phyloP scores from a whole-genome alignment of 2,329 filamentous ascomycete species.

The Clonostachys sp. region DNA sequence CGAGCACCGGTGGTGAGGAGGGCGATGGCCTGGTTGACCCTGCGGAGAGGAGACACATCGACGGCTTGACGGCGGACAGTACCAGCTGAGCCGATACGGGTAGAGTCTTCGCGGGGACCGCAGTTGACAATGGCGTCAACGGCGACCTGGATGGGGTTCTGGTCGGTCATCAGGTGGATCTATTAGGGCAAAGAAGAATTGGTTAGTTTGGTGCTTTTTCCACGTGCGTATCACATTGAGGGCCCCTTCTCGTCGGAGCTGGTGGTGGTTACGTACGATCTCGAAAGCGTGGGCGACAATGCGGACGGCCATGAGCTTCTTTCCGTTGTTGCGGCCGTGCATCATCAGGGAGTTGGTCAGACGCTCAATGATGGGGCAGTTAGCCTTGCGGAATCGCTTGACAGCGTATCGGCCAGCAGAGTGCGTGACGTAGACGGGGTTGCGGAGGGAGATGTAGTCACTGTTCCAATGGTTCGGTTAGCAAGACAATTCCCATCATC shows the following conservation, averaged over 20 bases:
- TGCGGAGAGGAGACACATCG: conserved; percentile 98
- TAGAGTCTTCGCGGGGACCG: conserved; percentile 99
- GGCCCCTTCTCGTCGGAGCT: background rate
- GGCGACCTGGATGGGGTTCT: conserved; percentile 99
- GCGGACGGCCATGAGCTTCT: conserved; percentile 99
- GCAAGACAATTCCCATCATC: conserved; percentile 12
- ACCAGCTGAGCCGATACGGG: conserved; percentile 98
- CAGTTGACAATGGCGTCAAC: conserved; percentile 99
- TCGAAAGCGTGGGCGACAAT: conserved; percentile 99
- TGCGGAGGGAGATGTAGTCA: conserved; percentile 99
- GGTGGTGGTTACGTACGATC: conserved; percentile 68
- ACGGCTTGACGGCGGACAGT: conserved; percentile 99
- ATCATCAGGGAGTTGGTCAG: conserved; percentile 99
- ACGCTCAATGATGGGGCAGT: conserved; percentile 99
- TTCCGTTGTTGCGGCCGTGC: conserved; percentile 99
- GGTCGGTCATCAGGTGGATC: conserved; percentile 99
- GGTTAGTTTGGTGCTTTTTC: background rate
- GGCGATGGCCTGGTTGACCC: conserved; percentile 99
- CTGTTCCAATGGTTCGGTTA: conserved; percentile 45
- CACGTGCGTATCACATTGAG: background rate
- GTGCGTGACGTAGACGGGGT: conserved; percentile 98
- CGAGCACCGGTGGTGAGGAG: conserved; percentile 98
- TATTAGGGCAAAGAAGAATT: conserved; percentile 30
- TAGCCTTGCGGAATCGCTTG: conserved; percentile 99
- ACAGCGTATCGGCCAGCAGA: conserved; percentile 96